Conservation (phyloP, 768 basidiomycete genomes). For the Boletus rex-veris region DNA sequence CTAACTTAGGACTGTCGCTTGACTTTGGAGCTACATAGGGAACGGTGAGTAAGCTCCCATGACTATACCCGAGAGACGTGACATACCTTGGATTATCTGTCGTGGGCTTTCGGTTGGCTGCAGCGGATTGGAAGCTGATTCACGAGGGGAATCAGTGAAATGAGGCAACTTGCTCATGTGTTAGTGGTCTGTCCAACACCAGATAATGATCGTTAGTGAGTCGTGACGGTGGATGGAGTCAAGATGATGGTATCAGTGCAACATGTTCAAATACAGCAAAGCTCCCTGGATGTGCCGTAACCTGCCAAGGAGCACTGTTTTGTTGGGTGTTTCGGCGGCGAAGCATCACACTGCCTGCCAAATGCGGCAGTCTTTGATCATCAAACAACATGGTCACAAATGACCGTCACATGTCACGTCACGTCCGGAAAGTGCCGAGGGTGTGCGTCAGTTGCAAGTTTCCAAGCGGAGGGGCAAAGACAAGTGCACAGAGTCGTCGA, state of each 20-base stretch:
- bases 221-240: conserved; percentile 3
- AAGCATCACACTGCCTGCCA: conserved; percentile 16
- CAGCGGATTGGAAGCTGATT: background rate
- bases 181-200: conserved; percentile 1
- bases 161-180: conserved; percentile 21
- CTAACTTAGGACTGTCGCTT: conserved; percentile 38
- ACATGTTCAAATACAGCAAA: conserved; percentile 15
- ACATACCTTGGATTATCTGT: conserved; percentile 12
- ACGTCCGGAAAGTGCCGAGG: conserved; percentile 26
- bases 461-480: conserved; percentile 21
- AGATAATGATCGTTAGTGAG: conserved; percentile 8
- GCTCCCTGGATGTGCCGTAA: conserved; percentile 22
- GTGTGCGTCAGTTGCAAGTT: conserved; percentile 19
- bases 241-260: background rate
- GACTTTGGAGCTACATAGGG: conserved; percentile 3
- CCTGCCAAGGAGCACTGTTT: background rate
- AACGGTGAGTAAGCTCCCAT: background rate
- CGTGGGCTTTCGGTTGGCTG: conserved; percentile 1
- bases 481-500: conserved; percentile 18
- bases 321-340: background rate
- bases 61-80: background rate
- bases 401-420: conserved; percentile 18
- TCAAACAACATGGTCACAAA: conserved; percentile 10
- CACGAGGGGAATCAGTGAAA: conserved; percentile 20
- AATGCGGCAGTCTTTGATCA: conserved; percentile 21